phyloP scores from a whole-genome alignment of 305 asterid species.

The Nicotiana rustica region DNA sequence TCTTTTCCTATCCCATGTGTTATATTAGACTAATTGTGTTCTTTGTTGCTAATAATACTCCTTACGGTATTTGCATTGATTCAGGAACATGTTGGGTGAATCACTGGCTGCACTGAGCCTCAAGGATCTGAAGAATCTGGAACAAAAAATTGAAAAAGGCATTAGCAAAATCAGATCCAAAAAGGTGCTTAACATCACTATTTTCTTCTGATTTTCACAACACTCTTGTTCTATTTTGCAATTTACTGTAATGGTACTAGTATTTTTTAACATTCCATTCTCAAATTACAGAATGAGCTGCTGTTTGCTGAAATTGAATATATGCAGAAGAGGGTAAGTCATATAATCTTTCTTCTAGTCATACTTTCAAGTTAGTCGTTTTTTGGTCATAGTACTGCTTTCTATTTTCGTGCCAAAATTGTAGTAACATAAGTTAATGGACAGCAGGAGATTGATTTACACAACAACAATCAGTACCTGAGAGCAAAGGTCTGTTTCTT shows the following conservation, averaged over 20 bases:
- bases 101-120: conserved; percentile 56
- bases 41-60: not conserved
- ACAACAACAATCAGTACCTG: conserved; percentile 82
- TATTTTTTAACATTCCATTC: not conserved
- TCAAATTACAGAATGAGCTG: conserved; percentile 71
- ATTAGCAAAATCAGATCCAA: conserved; percentile 72
- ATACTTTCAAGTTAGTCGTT: not conserved
- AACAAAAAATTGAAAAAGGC: conserved; percentile 67
- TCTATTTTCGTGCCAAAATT: not conserved
- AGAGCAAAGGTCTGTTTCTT: conserved; percentile 68
- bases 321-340: conserved; percentile 89
- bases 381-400: not conserved
- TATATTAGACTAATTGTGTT: not conserved
- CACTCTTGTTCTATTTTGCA: too few relatives aligned
- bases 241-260: not conserved
- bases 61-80: not conserved
- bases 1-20: not conserved
- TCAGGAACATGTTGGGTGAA: conserved; percentile 79
- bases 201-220: not conserved
- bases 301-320: conserved; percentile 80
- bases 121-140: conserved; percentile 73
- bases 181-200: conserved; percentile 51
- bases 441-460: conserved; percentile 85
- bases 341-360: not conserved
- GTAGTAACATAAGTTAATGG: not conserved